Evolutionary conservation across 371 early-diverging fungal genomes (phyloP).

Genomic region (Rhizopus arrhizus): DNA sequence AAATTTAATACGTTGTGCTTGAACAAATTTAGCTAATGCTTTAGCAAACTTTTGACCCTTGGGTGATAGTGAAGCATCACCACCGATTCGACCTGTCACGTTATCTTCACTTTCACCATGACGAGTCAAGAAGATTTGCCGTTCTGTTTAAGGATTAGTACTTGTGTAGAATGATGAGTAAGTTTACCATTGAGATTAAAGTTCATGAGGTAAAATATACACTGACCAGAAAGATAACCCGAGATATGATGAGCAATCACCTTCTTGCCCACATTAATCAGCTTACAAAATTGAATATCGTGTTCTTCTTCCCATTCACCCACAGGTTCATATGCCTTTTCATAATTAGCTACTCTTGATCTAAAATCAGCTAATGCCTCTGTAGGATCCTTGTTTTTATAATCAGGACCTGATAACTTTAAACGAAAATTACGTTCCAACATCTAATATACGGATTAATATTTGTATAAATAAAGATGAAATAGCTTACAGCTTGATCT

Average conservation of each 20-base stretch:
- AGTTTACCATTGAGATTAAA: slow-evolving; percentile 58
- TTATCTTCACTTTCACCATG: slow-evolving; percentile 81
- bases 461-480: not conserved
- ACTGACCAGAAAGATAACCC: slow-evolving; percentile 80
- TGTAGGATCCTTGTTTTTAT: slow-evolving; percentile 69
- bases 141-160: slow-evolving; percentile 35
- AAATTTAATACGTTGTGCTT: slow-evolving; percentile 46
- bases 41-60: slow-evolving; percentile 64
- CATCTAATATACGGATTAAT: slow-evolving; percentile 33
- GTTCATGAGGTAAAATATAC: slow-evolving; percentile 89
- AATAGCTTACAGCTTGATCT: slow-evolving; percentile 48
- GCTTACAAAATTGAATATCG: slow-evolving; percentile 79
- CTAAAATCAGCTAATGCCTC: slow-evolving; percentile 77
- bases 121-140: slow-evolving; percentile 80
- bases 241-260: slow-evolving; percentile 81
- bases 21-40: slow-evolving; percentile 71
- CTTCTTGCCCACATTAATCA: slow-evolving; percentile 85
- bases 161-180: not conserved
- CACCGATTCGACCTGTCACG: slow-evolving; percentile 62
- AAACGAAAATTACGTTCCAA: slow-evolving; percentile 78
- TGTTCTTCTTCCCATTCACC: slow-evolving; percentile 75
- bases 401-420: slow-evolving; percentile 86
- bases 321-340: slow-evolving; percentile 81
- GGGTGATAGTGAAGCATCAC: slow-evolving; percentile 73
- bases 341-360: slow-evolving; percentile 79